Evolutionary conservation across 768 basidiomycete genomes (phyloP), one percentile per base, ranked within the genome.

Genomic region (Phlebiopsis gigantea): DNA sequence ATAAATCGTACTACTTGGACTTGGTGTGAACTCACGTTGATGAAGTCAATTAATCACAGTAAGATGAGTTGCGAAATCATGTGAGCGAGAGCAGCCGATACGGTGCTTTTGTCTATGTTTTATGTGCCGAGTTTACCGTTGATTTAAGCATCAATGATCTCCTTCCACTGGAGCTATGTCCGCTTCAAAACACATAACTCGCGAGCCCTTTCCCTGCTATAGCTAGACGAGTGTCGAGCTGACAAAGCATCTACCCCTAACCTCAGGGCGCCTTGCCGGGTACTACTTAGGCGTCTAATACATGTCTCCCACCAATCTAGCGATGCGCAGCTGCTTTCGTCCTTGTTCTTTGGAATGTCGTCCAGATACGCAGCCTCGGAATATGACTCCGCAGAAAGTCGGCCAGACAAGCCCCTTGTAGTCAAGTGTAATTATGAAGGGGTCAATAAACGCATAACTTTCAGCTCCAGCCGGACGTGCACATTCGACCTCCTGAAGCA

Each of bases 381-480:
- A 49, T 62, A 57, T 51, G 64, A 63, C 44, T 60, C 59, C 34
- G 71, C 77, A 58, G 72, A 73, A 54, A 62, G 66, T 55, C 78
- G 83, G 26, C 88, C 89, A 30, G 88, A 93, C 69, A 84, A 83
- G 63, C 84, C 87, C 1, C 77, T 97, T 25, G 78, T 88, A 56
- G 85, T 97, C 41, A 93, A 90, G 74, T 94, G 92, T 72, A 79
- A 80, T 7, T 88, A 88, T 71, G 88, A 92, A 63, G 75, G 80
- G 48, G 80, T 77, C 66, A 80, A 81, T 64, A 88, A 92, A 68
- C 77, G 85, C 63, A 88, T 97, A 59, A 85, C 79, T 17, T 97
- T 94, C 68, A 76, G 77, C 15, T 88, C 88, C 17, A 89, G 91
- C 29, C 79, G 83, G 29, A 88, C 85, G 55, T 95, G 91, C 68